Conservation (phyloP, 768 basidiomycete species). For the Hygrophoropsis aurantiaca region DNA sequence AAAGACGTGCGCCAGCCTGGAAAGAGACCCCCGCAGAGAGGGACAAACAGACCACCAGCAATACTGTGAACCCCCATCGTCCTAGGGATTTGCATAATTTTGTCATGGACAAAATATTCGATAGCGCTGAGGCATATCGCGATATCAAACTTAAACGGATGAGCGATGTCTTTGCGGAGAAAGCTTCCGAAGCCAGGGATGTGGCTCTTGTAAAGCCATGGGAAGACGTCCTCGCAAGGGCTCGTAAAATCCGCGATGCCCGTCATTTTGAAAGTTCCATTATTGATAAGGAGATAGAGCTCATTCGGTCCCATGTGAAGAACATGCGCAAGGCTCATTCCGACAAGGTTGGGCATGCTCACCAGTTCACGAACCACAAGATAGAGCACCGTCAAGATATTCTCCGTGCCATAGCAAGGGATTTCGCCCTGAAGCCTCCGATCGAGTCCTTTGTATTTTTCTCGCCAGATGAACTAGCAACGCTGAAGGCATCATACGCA, state of each 20-base stretch:
- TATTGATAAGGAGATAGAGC: conserved; percentile 30
- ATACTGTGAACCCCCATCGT: conserved; percentile 10
- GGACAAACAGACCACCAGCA: not conserved
- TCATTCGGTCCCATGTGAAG: conserved; percentile 43
- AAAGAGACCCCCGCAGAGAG: conserved; percentile 9
- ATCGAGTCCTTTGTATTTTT: conserved; percentile 26
- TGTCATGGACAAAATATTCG: conserved; percentile 31
- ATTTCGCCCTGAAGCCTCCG: conserved; percentile 36
- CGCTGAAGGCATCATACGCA: conserved; percentile 51
- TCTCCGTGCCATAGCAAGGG: conserved; percentile 41
- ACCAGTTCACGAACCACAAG: conserved; percentile 35
- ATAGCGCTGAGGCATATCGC: conserved; percentile 3
- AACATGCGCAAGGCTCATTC: conserved; percentile 25
- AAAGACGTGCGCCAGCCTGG: conserved; percentile 33
- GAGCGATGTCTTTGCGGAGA: not conserved
- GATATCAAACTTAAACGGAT: conserved; percentile 4
- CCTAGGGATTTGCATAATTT: conserved; percentile 12
- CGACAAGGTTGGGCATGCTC: conserved; percentile 14
- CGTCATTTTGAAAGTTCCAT: conserved; percentile 2
- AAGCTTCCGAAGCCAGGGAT: conserved; percentile 1
- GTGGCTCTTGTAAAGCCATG: conserved; percentile 36
- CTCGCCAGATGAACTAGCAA: conserved; percentile 25
- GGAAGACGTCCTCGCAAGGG: conserved; percentile 29
- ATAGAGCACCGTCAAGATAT: conserved; percentile 51
- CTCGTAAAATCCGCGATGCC: conserved; percentile 9